Conservation (phyloP, 768 basidiomycete species). For the Lactifluus hygrophoroides region DNA sequence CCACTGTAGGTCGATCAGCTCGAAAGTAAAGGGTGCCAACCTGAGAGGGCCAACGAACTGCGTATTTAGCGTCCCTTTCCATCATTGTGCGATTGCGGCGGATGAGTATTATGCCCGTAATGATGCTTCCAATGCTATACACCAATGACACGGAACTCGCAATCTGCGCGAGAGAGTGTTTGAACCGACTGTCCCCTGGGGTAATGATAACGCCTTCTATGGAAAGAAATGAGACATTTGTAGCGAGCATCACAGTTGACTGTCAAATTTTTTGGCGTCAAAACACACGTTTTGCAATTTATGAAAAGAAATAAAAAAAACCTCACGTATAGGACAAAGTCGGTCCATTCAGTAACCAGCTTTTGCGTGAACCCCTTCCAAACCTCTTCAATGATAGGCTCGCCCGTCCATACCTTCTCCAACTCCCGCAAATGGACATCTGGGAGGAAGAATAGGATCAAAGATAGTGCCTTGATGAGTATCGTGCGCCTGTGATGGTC, state of each 20-base stretch:
- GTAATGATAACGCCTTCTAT: constrained; percentile 26
- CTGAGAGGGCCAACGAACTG: constrained; percentile 9
- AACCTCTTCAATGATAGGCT: background rate
- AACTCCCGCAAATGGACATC: constrained; percentile 11
- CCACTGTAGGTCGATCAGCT: constrained; percentile 16
- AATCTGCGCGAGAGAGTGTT: constrained; percentile 38
- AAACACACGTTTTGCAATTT: background rate
- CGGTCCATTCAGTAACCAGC: constrained; percentile 10
- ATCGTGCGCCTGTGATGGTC: background rate
- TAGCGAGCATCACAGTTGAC: constrained; percentile 30
- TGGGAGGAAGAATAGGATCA: constrained; percentile 6
- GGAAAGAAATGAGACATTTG: constrained; percentile 30
- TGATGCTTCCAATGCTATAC: constrained; percentile 40
- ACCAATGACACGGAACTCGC: constrained; percentile 43
- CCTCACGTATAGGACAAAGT: constrained; percentile 14
- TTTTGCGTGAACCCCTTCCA: constrained; percentile 8
- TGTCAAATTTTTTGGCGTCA: constrained; percentile 10
- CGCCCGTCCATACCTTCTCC: constrained; percentile 3
- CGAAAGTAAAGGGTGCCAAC: constrained; percentile 11
- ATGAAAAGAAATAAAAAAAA: background rate
- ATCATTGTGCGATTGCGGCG: constrained; percentile 36
- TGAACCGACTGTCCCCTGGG: constrained; percentile 20
- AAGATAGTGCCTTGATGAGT: background rate
- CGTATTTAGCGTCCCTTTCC: constrained; percentile 23
- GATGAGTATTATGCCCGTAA: constrained; percentile 39